Evolutionary conservation across 371 early-diverging fungal species (phyloP), one percentile per base, ranked within the genome.

Genomic region (Mortierella sp.): DNA sequence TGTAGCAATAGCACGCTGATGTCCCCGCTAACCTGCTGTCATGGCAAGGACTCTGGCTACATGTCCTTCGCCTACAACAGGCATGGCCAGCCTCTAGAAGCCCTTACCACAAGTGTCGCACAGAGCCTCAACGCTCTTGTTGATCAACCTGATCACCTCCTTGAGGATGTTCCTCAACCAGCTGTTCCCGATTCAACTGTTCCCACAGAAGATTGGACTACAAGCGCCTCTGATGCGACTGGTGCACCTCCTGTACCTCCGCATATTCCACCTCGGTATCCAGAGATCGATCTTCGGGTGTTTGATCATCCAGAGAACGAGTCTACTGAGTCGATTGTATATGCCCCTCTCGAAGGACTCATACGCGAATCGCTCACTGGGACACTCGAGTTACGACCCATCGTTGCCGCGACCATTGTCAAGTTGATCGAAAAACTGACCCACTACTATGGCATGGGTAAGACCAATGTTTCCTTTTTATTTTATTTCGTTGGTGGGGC

Each of bases 401-500:
- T 91, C 37, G 85, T 85, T 45, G 91, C 92, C 2, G 91, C 89
- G 10, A 90, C 91, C 0, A 84, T 89, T 8, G 90, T 89, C 55
- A 92, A 92, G 65, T 66, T 92, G 26, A 87, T 92, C n/a, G 92
- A 90, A 67, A 92, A 89, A 34, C 76, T 92, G 52, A 92, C 92
- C 14, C 85, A 85, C 41, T 88, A 88, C 66, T 73, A 83, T 41
- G 84, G 84, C 6, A 86, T 92, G 87, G 89, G 91, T 91, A 88
- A 58, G 81, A 16, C 29, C 0, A 2, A 47, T 58, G 26, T 19
- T n/a, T 2, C 29, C 6, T 4, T 48, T 14, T 13, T 50, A n/a
- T n/a, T n/a, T n/a, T n/a, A n/a, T n/a, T n/a, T n/a, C n/a, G n/a
- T n/a, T n/a, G n/a, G n/a, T n/a, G n/a, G n/a, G n/a, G n/a, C n/a